These are phyloP conservation scores for Fragilaria radians DNA, from an alignment of 108 stramenopile genomes.

Conservation along the genomic window DNA sequence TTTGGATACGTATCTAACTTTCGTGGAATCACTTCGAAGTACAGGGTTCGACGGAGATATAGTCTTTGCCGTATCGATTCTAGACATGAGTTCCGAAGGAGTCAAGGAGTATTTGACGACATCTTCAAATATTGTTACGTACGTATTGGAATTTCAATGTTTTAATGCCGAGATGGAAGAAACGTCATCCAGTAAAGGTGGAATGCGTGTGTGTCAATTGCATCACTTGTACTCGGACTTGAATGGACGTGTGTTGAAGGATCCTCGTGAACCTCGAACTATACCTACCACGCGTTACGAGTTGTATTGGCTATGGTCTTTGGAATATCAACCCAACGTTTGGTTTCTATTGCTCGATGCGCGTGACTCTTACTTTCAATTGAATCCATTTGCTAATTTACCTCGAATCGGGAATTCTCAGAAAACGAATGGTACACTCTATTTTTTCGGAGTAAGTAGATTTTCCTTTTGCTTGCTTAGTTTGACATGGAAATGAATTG, in stretches of 20 bases:
- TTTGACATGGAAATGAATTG: neutral
- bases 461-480: neutral
- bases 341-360: slow-evolving; percentile 51
- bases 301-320: slow-evolving; percentile 55
- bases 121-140: slow-evolving; percentile 22
- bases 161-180: slow-evolving; percentile 28
- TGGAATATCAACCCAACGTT: slow-evolving; percentile 19
- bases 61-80: slow-evolving; percentile 29
- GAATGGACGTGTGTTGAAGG: slow-evolving; percentile 1
- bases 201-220: slow-evolving; percentile 41
- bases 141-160: slow-evolving; percentile 22
- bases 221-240: slow-evolving; percentile 22
- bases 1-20: slow-evolving; percentile 32
- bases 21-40: slow-evolving; percentile 35
- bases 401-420: slow-evolving; percentile 18
- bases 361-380: slow-evolving; percentile 51
- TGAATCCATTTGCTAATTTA: slow-evolving; percentile 42
- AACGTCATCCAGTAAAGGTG: slow-evolving; percentile 23
- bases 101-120: slow-evolving; percentile 20
- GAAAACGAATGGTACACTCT: slow-evolving; percentile 8
- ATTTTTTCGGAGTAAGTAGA: slow-evolving; percentile 20
- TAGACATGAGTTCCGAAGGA: slow-evolving; percentile 15
- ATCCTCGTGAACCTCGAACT: slow-evolving; percentile 31
- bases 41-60: slow-evolving; percentile 55
- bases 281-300: slow-evolving; percentile 49